These are phyloP conservation scores for Ensete glaucum DNA, from an alignment of 176 grass and related monocot species.

Conservation along the genomic window DNA sequence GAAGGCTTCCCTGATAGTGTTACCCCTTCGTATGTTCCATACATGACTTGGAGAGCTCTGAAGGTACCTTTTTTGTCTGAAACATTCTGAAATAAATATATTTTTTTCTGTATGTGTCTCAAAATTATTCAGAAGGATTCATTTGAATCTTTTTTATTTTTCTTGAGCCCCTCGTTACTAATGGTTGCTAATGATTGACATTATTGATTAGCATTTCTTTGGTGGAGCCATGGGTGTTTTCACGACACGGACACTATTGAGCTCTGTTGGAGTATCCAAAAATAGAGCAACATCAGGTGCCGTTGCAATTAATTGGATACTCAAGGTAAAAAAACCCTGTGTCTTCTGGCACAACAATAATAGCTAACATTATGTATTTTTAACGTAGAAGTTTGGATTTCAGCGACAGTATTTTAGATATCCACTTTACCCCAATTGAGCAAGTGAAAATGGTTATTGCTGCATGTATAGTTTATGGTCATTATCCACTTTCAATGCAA, in stretches of 20 bases:
- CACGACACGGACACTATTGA: constrained; percentile 85
- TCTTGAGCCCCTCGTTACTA: neutral
- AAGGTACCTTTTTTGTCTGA: constrained; percentile 44
- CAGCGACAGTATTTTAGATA: no score
- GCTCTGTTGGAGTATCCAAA: constrained; percentile 92
- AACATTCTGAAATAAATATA: neutral
- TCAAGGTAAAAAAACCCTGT: constrained; percentile 51
- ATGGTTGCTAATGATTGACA: neutral
- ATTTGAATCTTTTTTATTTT: constrained; percentile 4
- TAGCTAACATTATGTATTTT: no score
- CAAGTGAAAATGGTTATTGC: no score
- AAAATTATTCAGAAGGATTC: constrained; percentile 1
- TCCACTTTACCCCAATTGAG: no score
- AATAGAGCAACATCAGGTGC: constrained; percentile 77
- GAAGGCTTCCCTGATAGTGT: constrained; percentile 98
- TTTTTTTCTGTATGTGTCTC: neutral
- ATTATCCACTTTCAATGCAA: no score
- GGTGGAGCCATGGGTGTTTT: constrained; percentile 98
- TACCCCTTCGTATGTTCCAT: constrained; percentile 92
- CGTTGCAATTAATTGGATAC: constrained; percentile 99
- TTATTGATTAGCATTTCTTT: constrained; percentile 77
- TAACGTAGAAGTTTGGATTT: no score
- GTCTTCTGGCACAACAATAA: no score
- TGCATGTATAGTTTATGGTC: no score
- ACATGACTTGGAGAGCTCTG: constrained; percentile 93